Percentiles rank a stretch among this genome's conserved stretches.
phyloP scores from a whole-genome alignment of 495 filamentous ascomycete species.

The Daldinia decipiens region DNA sequence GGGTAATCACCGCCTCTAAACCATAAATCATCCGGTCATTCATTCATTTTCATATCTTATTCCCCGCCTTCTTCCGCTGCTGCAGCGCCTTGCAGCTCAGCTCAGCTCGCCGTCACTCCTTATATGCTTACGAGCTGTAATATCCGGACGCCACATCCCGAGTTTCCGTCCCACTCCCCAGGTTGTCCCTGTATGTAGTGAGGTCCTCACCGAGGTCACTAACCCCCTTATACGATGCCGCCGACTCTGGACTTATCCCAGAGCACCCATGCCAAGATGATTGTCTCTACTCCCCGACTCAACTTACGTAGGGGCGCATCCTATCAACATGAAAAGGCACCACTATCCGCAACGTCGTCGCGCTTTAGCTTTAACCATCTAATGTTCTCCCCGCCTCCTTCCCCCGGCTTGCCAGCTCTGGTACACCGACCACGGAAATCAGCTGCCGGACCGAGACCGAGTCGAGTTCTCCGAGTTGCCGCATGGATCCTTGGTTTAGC shows the following conservation, averaged over 20 bases:
- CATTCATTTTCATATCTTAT: slow-evolving; percentile 30
- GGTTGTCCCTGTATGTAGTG: slow-evolving; percentile 21
- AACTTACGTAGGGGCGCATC: slow-evolving; percentile 61
- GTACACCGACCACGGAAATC: slow-evolving; percentile 69
- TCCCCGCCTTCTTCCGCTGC: not conserved
- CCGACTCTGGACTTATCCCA: slow-evolving; percentile 61
- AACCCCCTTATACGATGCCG: slow-evolving; percentile 49
- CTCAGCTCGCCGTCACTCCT: slow-evolving; percentile 16
- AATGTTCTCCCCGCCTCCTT: slow-evolving; percentile 69
- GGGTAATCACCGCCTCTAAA: slow-evolving; percentile 36
- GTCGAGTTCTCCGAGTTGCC: slow-evolving; percentile 58
- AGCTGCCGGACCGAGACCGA: slow-evolving; percentile 53
- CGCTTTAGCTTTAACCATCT: slow-evolving; percentile 70
- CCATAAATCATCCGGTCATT: slow-evolving; percentile 31
- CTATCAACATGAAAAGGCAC: slow-evolving; percentile 60
- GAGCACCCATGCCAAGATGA: slow-evolving; percentile 60
- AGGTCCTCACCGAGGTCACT: slow-evolving; percentile 43
- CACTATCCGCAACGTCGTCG: slow-evolving; percentile 64
- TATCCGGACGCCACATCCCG: slow-evolving; percentile 21
- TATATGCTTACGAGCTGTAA: slow-evolving; percentile 22
- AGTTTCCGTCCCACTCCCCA: slow-evolving; percentile 27
- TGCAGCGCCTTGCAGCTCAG: slow-evolving; percentile 4
- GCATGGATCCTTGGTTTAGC: slow-evolving; percentile 53
- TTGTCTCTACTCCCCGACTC: slow-evolving; percentile 60
- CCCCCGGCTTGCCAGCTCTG: slow-evolving; percentile 70